Percentiles rank a stretch among this genome's conserved stretches.
Evolutionary conservation across 768 basidiomycete species (phyloP).

Genomic region (Boletellus ananiceps): DNA sequence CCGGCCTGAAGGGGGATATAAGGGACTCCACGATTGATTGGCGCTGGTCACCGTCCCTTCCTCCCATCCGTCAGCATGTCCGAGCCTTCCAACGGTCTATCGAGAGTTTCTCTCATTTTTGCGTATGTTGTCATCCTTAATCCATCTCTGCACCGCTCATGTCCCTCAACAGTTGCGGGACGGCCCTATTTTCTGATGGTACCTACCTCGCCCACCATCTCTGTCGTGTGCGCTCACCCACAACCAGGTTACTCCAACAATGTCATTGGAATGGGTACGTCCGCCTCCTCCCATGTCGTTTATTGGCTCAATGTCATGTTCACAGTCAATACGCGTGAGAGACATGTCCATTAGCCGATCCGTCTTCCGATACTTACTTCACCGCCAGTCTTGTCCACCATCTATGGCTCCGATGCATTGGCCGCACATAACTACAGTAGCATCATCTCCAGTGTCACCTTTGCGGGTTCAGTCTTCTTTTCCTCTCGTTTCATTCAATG

Average conservation of each 20-base stretch:
- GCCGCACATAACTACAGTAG: conserved; percentile 53
- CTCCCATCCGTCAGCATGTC: conserved; percentile 14
- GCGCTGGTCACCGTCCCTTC: neutral
- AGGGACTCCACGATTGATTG: neutral
- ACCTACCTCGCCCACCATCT: conserved; percentile 2
- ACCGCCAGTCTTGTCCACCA: conserved; percentile 55
- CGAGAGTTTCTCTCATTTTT: conserved; percentile 77
- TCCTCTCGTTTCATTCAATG: conserved; percentile 58
- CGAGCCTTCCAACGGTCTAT: conserved; percentile 24
- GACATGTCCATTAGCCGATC: neutral
- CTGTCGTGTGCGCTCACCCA: neutral
- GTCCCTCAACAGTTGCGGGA: conserved; percentile 59
- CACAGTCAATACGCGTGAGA: conserved; percentile 65
- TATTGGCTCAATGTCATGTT: conserved; percentile 1
- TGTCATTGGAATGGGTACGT: conserved; percentile 71
- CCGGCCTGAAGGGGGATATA: conserved; percentile 4
- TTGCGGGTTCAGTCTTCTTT: conserved; percentile 71
- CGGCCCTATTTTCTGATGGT: conserved; percentile 87
- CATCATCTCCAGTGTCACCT: conserved; percentile 62
- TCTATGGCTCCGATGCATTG: conserved; percentile 61
- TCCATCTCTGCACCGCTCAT: neutral
- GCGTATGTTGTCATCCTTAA: conserved; percentile 47
- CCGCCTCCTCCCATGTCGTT: neutral
- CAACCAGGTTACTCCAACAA: conserved; percentile 71
- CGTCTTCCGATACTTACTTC: neutral